Base-by-base conservation (phyloP, 169 alveolate genomes). In the Cryptosporidium canis region DNA sequence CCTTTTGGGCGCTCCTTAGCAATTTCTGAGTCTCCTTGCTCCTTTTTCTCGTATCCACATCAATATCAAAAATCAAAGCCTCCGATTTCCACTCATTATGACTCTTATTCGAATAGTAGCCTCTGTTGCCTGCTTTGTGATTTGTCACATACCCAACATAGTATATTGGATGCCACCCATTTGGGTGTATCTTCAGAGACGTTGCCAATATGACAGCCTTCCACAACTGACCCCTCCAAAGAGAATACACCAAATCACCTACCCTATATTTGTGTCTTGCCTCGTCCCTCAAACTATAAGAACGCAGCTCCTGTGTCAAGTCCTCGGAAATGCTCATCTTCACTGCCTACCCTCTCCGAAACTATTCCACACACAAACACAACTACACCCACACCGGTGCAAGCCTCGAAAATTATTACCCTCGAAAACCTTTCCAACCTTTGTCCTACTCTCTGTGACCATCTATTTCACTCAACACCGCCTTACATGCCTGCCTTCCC, bases 81-180 rank as follows among this genome's bases (percentile, higher is more conserved):
- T 77, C 87, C 5, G 87, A 77, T 24, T 77, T 77, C 87, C 72
- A 77, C 14, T 77, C 87, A 58, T 77, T 77, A 33, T 77, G 39
- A 16, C n/a, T 43, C 27, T 41, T 77, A 24, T 77, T 77, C 14
- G 7, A 58, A 7, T 58, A 56, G 21, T 77, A 55, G 0, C 16
- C 41, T 14, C 18, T 44, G 9, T 35, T 37, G 6, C 66, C 33
- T 31, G 18, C 24, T 27, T 37, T 77, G 4, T 12, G 31, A 0
- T 44, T 48, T 18, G 61, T 66, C 5, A 63, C 51, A 61, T 77
- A 77, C 16, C 87, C 72, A 16, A 77, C 58, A 24, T 58, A 77
- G 29, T 77, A 77, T 18, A 77, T 77, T 8, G 87, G 87, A 8
- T 77, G 72, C 87, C 87, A 77, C 16, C 72, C 72, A 35, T 77